Percentiles rank a stretch among this genome's conserved stretches.
phyloP scores from a whole-genome alignment of 148 eudicot species.

The Cornus suecica region DNA sequence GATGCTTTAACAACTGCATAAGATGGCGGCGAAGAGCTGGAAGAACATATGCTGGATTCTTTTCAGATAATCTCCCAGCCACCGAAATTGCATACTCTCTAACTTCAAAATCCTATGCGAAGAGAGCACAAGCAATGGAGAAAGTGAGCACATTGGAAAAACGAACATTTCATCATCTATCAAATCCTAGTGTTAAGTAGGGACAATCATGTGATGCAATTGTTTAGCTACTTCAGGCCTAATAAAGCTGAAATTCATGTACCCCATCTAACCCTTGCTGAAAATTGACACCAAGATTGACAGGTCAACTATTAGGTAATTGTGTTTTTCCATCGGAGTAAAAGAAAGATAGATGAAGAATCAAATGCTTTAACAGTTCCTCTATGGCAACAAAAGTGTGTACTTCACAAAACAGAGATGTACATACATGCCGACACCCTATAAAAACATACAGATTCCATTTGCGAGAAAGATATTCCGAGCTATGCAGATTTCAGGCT shows the following conservation, averaged over 20 bases:
- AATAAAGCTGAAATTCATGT: neutral
- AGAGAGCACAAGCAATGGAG: constrained; percentile 2
- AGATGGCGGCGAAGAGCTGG: constrained; percentile 99
- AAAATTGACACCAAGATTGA: neutral
- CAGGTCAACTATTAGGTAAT: neutral
- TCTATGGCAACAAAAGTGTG: neutral
- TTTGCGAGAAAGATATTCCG: neutral
- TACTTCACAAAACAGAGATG: neutral
- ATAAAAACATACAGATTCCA: neutral
- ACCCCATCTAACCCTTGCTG: no score
- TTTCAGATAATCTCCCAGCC: constrained; percentile 90
- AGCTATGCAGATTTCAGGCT: neutral
- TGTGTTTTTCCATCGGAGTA: neutral
- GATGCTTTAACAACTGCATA: constrained; percentile 78
- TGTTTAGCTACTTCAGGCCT: no score
- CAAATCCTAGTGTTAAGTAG: neutral
- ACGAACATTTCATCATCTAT: neutral
- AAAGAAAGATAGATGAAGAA: no score
- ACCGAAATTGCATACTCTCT: constrained; percentile 85
- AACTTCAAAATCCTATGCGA: constrained; percentile 74
- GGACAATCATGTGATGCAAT: no score
- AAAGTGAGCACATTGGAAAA: neutral
- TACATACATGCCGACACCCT: neutral
- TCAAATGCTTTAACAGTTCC: neutral
- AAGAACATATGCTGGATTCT: constrained; percentile 98